A percentile compares a stretch with the other conserved stretches of the same genome.
Conservation (phyloP, 129 eudicot genomes). For the Chrysanthemum makinoi region DNA sequence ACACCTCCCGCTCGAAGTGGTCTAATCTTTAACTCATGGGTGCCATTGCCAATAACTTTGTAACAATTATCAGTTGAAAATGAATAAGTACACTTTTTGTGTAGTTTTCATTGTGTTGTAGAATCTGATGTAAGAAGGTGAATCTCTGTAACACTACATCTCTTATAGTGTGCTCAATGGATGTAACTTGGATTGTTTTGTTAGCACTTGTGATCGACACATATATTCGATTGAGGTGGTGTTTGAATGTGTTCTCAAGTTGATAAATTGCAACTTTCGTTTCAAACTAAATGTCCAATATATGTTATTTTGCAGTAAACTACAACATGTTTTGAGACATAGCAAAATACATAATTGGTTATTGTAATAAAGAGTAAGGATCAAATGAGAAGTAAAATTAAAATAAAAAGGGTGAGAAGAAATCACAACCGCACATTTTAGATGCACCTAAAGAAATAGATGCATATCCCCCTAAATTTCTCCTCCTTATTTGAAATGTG, state of each 20-base stretch:
- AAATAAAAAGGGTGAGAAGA: no score
- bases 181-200: constrained; percentile 2
- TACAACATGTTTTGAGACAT: no score
- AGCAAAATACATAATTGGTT: no score
- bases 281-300: no score
- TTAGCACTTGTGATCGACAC: background rate
- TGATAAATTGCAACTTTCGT: background rate
- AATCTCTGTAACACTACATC: background rate
- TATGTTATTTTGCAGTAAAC: no score
- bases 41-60: background rate
- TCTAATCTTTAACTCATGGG: background rate
- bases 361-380: no score
- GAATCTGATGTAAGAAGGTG: background rate
- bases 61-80: background rate
- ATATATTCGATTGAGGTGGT: background rate
- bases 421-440: no score
- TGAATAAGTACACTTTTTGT: background rate
- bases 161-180: background rate
- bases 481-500: no score
- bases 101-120: constrained; percentile 10
- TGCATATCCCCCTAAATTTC: no score
- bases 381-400: no score
- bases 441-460: no score
- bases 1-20: constrained; percentile 27
- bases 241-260: background rate